phyloP scores from a whole-genome alignment of 371 early-diverging fungal species.

The Lichtheimia corymbifera region DNA sequence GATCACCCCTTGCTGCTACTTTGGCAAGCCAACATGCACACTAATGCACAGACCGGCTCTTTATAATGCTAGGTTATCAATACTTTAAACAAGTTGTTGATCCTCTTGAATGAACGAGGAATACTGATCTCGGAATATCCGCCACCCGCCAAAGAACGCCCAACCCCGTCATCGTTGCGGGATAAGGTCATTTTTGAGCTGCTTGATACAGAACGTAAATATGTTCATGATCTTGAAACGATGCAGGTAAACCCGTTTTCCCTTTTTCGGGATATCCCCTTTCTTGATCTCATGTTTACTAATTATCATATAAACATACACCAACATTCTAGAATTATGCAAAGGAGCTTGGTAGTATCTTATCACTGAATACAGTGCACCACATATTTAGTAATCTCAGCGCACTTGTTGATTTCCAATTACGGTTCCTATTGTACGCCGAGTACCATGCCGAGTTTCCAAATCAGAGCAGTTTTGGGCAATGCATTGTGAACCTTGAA shows the following conservation, averaged over 20 bases:
- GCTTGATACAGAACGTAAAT: constrained; percentile 30
- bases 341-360: constrained; percentile 49
- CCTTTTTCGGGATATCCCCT: background rate
- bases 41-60: background rate
- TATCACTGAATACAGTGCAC: constrained; percentile 74
- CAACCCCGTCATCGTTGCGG: constrained; percentile 31
- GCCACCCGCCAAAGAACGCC: constrained; percentile 2
- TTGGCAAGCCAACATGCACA: background rate
- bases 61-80: constrained; percentile 5
- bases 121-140: constrained; percentile 1
- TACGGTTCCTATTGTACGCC: constrained; percentile 87
- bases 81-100: constrained; percentile 10
- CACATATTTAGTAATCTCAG: constrained; percentile 90
- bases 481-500: constrained; percentile 74
- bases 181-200: constrained; percentile 72
- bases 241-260: constrained; percentile 32
- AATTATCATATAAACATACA: background rate
- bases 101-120: constrained; percentile 5
- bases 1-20: too few species aligned
- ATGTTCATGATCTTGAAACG: constrained; percentile 74
- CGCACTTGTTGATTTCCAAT: constrained; percentile 92
- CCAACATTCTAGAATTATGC: constrained; percentile 8
- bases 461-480: constrained; percentile 85
- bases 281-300: background rate
- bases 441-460: constrained; percentile 76